Percentiles rank a stretch among this genome's conserved stretches.
phyloP scores from a whole-genome alignment of 1,284 basidiomycete species.

The Microbotryum saponariae region DNA sequence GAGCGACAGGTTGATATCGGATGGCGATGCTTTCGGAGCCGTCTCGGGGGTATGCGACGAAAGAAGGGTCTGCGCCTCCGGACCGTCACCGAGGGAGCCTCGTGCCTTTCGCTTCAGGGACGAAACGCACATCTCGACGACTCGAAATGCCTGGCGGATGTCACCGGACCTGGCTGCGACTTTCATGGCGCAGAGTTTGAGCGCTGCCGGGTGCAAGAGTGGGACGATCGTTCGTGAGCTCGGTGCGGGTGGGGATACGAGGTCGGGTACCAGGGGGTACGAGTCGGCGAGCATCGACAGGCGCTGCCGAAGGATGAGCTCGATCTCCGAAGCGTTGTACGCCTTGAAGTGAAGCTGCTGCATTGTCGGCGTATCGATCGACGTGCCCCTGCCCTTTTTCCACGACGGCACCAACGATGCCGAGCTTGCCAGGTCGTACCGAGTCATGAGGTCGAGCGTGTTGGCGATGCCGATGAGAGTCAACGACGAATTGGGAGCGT shows the following conservation, averaged over 20 bases:
- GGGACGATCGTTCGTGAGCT: constrained; percentile 26
- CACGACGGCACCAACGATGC: constrained; percentile 25
- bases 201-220: constrained; percentile 40
- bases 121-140: constrained; percentile 41
- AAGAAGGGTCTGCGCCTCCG: constrained; percentile 22
- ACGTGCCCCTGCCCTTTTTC: constrained; percentile 40
- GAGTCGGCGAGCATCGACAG: constrained; percentile 35
- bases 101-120: constrained; percentile 32
- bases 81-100: neutral
- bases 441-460: constrained; percentile 37
- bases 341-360: constrained; percentile 43
- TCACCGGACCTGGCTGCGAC: constrained; percentile 43
- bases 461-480: constrained; percentile 39
- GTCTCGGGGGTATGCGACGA: constrained; percentile 28
- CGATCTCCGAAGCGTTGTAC: constrained; percentile 41
- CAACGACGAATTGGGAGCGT: constrained; percentile 30
- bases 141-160: constrained; percentile 42
- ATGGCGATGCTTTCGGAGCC: constrained; percentile 37
- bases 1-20: constrained; percentile 38
- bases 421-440: constrained; percentile 16
- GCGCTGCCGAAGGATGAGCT: constrained; percentile 39
- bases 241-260: neutral
- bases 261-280: constrained; percentile 27
- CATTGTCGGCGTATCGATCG: constrained; percentile 37
- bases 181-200: constrained; percentile 43